phyloP scores from a whole-genome alignment of 176 grass and related monocot species.

The Musa troglodytarum region DNA sequence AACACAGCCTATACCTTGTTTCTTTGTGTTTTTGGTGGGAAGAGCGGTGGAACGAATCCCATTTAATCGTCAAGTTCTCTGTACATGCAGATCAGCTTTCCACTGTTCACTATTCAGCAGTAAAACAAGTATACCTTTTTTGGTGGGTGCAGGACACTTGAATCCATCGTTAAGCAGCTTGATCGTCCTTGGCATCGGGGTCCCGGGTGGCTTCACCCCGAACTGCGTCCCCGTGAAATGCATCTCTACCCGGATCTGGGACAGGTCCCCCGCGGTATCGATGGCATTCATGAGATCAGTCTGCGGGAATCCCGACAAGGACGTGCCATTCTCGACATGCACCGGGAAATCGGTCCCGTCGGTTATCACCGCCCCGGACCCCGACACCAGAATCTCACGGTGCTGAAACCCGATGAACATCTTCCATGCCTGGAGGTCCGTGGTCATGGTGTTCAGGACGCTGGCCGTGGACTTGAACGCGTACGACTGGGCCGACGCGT shows the following conservation, averaged over 20 bases:
- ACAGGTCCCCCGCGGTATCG: conserved; percentile 68
- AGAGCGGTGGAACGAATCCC: no score
- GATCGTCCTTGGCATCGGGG: conserved; percentile 82
- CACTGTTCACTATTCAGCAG: no score
- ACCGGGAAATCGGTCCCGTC: conserved; percentile 54
- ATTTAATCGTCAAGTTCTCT: no score
- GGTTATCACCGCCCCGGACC: conserved; percentile 46
- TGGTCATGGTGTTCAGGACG: conserved; percentile 66
- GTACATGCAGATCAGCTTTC: no score
- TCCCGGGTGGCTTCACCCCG: conserved; percentile 59
- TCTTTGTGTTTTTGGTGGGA: no score
- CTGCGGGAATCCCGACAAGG: conserved; percentile 54
- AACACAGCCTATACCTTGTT: no score
- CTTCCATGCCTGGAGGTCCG: conserved; percentile 70
- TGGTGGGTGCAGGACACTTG: conserved; percentile 44
- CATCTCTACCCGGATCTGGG: conserved; percentile 55
- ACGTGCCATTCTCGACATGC: conserved; percentile 51
- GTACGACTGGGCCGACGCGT: conserved; percentile 82
- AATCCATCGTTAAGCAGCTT: conserved; percentile 57
- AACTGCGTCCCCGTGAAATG: conserved; percentile 80
- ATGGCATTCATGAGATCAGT: conserved; percentile 78
- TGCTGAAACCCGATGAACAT: conserved; percentile 93
- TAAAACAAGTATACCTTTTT: neutral
- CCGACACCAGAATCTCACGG: conserved; percentile 67
- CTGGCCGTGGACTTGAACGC: conserved; percentile 59